These are phyloP conservation scores for Tolypocladium album DNA, from an alignment of 2,329 filamentous ascomycete species.

Conservation along the genomic window DNA sequence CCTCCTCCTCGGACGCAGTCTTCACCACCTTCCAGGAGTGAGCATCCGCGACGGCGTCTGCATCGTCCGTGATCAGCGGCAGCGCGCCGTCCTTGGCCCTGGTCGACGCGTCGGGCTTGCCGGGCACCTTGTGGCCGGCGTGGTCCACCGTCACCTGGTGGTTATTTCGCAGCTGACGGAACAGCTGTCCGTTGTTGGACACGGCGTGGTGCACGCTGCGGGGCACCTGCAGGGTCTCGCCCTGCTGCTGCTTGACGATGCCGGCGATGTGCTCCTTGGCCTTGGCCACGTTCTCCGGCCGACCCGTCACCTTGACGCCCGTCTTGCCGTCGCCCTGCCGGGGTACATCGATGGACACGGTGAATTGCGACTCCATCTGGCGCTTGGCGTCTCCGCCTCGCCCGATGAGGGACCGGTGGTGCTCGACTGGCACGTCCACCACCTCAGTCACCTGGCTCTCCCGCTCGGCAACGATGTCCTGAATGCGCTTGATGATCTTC, in stretches of 20 bases:
- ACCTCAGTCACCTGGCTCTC: slow-evolving; percentile 71
- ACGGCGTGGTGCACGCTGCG: slow-evolving; percentile 73
- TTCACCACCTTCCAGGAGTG: slow-evolving; percentile 82
- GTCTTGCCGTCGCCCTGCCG: slow-evolving; percentile 78
- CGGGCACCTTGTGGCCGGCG: slow-evolving; percentile 65
- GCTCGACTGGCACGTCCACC: slow-evolving; percentile 76
- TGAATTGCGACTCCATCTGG: slow-evolving; percentile 76
- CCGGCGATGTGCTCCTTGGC: slow-evolving; percentile 77
- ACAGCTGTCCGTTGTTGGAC: slow-evolving; percentile 83
- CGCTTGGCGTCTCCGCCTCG: slow-evolving; percentile 82
- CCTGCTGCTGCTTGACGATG: slow-evolving; percentile 75
- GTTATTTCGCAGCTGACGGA: slow-evolving; percentile 80
- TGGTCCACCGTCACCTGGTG: slow-evolving; percentile 88
- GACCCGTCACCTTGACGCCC: slow-evolving; percentile 76
- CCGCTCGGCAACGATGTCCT: slow-evolving; percentile 71
- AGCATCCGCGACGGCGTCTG: slow-evolving; percentile 48
- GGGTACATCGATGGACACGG: slow-evolving; percentile 80
- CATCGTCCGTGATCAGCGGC: slow-evolving; percentile 89
- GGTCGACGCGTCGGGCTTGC: slow-evolving; percentile 48
- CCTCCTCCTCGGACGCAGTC: slow-evolving; percentile 46
- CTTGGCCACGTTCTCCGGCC: slow-evolving; percentile 66
- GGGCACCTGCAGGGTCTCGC: slow-evolving; percentile 78
- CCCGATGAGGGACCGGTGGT: slow-evolving; percentile 86
- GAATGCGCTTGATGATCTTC: slow-evolving; percentile 74
- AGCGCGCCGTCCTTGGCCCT: slow-evolving; percentile 53